Evolutionary conservation across 805 yeast genomes (phyloP), one percentile per base, ranked within the genome.

Genomic region (Spathaspora girioi): DNA sequence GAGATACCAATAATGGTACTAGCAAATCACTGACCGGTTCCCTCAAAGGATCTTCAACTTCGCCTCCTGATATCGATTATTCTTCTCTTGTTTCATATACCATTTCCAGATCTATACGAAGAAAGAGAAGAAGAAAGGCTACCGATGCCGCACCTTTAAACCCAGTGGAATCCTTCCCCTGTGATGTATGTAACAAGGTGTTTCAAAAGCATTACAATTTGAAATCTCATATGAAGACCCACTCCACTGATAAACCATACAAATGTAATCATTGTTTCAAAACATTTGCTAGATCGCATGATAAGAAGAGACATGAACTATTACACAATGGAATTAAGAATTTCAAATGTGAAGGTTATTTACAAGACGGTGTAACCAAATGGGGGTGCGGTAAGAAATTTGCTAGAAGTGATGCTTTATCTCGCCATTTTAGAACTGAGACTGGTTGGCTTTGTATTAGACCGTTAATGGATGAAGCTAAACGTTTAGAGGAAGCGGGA

Each of bases 301-400:
- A 87, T 64, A 76, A 86, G 50, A 84, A 84, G 58, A 77, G 94
- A 46, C 94, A 87, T 64, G 92, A 87, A 62, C 73, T 80, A 17
- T 69, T 87, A n/a, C 94, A 87, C 60, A 79, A 83, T 18, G 92
- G 92, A 5, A 82, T 79, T 51, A 85, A 84, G 71, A 82, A 79
- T 63, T 87, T 83, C 66, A 79, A 76, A 50, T 87, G 94, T 62
- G 78, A 79, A 51, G 92, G 91, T 0, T 65, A 65, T 18, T 65
- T 86, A 54, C 74, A 75, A 32, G 85, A 84, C 58, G 84, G 84
- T 0, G 62, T 59, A 12, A 81, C 85, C 3, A 67, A 69, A 56
- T 86, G 93, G 92, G 93, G 92, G 2, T 86, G 93, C 64, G 85
- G 87, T 14, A 81, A 83, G 61, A 74, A 77, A 55, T 87, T 87